Evolutionary conservation across 768 basidiomycete species (phyloP).

Genomic region (Russula ochroleuca): DNA sequence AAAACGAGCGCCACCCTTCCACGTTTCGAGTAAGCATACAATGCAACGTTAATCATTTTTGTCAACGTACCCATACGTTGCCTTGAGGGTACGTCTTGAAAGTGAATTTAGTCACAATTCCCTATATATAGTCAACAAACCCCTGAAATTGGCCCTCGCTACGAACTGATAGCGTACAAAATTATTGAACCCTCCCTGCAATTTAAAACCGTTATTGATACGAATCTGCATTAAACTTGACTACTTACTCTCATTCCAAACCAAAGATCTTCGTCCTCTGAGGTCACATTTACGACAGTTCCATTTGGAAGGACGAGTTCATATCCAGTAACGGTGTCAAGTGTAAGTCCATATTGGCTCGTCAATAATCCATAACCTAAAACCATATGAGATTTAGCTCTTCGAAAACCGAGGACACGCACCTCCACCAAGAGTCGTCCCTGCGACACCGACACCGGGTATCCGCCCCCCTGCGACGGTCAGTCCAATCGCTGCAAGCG

Average conservation of each 20-base stretch:
- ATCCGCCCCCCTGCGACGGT: conserved; percentile 28
- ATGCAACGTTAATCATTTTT: not conserved
- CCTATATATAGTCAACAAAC: not conserved
- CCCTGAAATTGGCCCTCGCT: not conserved
- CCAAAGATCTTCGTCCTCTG: conserved; percentile 10
- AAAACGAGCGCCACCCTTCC: not conserved
- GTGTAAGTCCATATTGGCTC: conserved; percentile 34
- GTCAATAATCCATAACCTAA: conserved; percentile 34
- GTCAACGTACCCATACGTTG: conserved; percentile 30
- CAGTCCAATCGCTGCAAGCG: conserved; percentile 19
- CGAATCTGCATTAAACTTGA: not conserved
- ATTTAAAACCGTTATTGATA: not conserved
- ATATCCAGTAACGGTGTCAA: conserved; percentile 35
- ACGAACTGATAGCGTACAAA: not conserved
- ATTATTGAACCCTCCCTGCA: conserved; percentile 20
- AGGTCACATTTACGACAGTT: conserved; percentile 6
- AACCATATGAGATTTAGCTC: not conserved
- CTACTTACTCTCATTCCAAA: conserved; percentile 22
- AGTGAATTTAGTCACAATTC: conserved; percentile 12
- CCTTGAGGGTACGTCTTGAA: conserved; percentile 27
- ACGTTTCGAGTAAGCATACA: not conserved
- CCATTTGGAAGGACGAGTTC: conserved; percentile 35
- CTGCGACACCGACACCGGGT: conserved; percentile 28
- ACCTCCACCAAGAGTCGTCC: conserved; percentile 30
- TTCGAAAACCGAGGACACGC: not conserved